phyloP scores from a whole-genome alignment of 1,284 basidiomycete species.

The Boletus smithii region DNA sequence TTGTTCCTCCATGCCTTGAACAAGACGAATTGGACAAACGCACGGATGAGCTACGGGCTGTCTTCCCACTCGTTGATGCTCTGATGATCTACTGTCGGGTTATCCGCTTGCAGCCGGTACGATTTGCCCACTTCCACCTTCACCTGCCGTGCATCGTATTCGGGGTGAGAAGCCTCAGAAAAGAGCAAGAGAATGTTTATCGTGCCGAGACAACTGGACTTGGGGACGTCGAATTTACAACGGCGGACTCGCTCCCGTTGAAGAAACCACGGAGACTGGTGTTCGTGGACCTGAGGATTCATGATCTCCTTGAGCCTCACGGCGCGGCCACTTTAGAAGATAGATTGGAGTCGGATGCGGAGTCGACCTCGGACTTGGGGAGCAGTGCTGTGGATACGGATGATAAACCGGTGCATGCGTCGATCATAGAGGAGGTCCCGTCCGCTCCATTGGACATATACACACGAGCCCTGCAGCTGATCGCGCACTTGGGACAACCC shows the following conservation, averaged over 20 bases:
- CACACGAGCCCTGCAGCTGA: not conserved
- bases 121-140: conserved; percentile 1
- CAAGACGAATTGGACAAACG: not conserved
- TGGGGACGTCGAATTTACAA: not conserved
- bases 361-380: not conserved
- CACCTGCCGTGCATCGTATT: conserved; percentile 6
- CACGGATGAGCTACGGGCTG: not conserved
- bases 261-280: not conserved
- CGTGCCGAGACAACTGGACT: not conserved
- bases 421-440: not conserved
- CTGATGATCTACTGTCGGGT: not conserved
- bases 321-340: not conserved
- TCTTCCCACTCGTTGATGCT: not conserved
- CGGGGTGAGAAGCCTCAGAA: not conserved
- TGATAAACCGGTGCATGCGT: not conserved
- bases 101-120: conserved; percentile 1
- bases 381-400: not conserved
- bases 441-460: not conserved
- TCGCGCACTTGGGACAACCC: not conserved
- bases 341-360: not conserved
- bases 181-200: not conserved
- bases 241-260: not conserved
- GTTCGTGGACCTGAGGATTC: not conserved
- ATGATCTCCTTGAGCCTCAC: not conserved
- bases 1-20: not conserved